These are phyloP conservation scores for Datisca glomerata DNA, from an alignment of 306 rosid species.

Conservation along the genomic window DNA sequence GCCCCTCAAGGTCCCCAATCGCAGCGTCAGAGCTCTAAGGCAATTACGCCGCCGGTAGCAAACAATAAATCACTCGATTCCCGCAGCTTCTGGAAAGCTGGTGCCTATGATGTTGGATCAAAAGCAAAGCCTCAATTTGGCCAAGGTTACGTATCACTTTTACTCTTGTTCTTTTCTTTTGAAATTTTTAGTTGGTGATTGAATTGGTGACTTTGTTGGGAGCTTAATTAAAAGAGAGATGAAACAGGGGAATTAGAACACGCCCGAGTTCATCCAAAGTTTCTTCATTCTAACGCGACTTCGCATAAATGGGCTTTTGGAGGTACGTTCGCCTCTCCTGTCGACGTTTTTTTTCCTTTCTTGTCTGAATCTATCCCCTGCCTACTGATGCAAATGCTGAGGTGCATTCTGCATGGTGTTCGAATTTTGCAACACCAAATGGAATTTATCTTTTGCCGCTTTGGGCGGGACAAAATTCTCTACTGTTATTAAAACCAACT, in stretches of 20 bases:
- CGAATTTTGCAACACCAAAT: too few relatives aligned
- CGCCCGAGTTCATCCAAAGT: conserved; percentile 93
- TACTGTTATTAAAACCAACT: not conserved
- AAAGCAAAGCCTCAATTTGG: conserved; percentile 14
- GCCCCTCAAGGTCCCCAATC: not conserved
- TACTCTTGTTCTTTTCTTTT: too few relatives aligned
- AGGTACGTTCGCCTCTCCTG: conserved; percentile 30
- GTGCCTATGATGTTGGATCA: conserved; percentile 39
- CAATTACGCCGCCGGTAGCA: conserved; percentile 6
- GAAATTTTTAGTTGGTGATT: too few relatives aligned
- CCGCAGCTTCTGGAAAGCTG: conserved; percentile 88
- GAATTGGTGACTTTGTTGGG: too few relatives aligned
- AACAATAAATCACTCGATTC: conserved; percentile 6
- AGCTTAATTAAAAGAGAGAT: not conserved
- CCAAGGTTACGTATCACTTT: too few relatives aligned
- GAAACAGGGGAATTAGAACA: conserved; percentile 62
- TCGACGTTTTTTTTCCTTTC: not conserved
- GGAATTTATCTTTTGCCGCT: too few relatives aligned
- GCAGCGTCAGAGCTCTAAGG: conserved; percentile 15
- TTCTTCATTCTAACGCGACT: conserved; percentile 96
- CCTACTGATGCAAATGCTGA: too few relatives aligned
- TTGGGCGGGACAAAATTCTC: too few relatives aligned
- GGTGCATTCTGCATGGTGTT: too few relatives aligned
- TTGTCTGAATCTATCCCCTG: too few relatives aligned
- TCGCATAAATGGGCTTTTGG: conserved; percentile 99